Evolutionary conservation across 768 basidiomycete species (phyloP), one percentile per base, ranked within the genome.

Genomic region (Trametes cinnabarina): DNA sequence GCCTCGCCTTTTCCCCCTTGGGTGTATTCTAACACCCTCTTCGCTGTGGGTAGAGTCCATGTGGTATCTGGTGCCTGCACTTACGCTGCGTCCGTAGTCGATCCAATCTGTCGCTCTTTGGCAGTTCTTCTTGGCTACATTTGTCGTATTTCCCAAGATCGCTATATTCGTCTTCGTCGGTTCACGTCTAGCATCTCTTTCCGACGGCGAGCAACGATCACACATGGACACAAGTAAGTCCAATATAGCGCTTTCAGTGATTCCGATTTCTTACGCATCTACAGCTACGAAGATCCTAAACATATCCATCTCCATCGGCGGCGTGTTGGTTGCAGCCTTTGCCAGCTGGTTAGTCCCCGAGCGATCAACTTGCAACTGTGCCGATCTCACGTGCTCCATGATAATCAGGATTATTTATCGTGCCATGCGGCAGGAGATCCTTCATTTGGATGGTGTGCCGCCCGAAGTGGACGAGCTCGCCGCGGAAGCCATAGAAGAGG

Each of bases 1-100:
- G 69, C 90, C 20, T 92, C 89, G 3, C 86, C 92, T 4, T 83
- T 94, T 69, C 91, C 90, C 44, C 90, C 92, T 3, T 93, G 90
- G 88, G 87, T 88, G 0, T 94, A 92, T 66, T 84, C 86, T n/a
- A 93, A 92, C 58, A 76, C 85, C 0, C 75, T 94, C 19, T 91
- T 91, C 65, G 85, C 89, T 22, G 88, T 88, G 63, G 73, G 86
- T 76, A 2, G n/a, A 53, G 9, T 34, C 22, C 25, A 17, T 26
- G 20, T 22, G n/a, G 10, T 22, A n/a, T 44, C 22, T n/a, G 9
- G 26, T 19, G 19, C 51, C 10, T 26, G 34, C 20, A 23, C 25
- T 41, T 5, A 28, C 23, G 9, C 10, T 14, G 35, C 20, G n/a
- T n/a, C 3, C 20, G 17, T 55, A 90, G 82, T 88, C 87, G 30